Evolutionary conservation across 805 yeast genomes (phyloP), one percentile per base, ranked within the genome.

Genomic region (Brettanomyces anomalus): DNA sequence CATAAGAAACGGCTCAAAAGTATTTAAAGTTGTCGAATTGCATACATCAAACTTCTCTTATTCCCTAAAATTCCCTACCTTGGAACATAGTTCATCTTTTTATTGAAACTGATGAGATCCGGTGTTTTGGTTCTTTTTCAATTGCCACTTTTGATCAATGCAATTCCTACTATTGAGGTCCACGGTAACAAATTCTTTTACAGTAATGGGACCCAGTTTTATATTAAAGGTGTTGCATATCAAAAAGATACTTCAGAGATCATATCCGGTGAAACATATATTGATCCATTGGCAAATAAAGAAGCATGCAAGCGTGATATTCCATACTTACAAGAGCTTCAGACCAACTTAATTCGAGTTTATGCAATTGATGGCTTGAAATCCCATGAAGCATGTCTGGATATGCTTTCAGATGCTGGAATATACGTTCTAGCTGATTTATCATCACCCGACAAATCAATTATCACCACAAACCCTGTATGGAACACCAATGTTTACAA

Each of bases 351-450:
- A 10, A 68, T 90, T 44, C 75, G 97, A 56, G 94, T 90, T 2
- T 90, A 89, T 57, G 87, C 95, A 33, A 74, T 90, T 41, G 81
- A 89, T 64, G 80, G 90, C 15, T 62, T 72, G 1, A 66, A 69
- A 46, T 69, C 78, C 56, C 97, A 90, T 66, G 81, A 77, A 55
- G 75, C 62, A 18, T 88, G 96, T 66, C 85, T 89, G 88, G 52
- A 73, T 39, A 71, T 77, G 11, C 74, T 85, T 44, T 72, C 72
- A 45, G 85, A 84, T 20, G 94, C 90, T 43, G 97, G 96, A 41
- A 89, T 93, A 54, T 93, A 93, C 59, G 86, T 90, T 26, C 66
- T 93, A 55, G 81, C 95, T 34, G 98, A 93, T 66, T 74, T 93
- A 53, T 79, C 95, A 33, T 88, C 89, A 58, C 97, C 97, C 4